A percentile compares a stretch with the other conserved stretches of the same genome.
Evolutionary conservation across 805 yeast genomes (phyloP).

Genomic region (Metschnikowia arizonensis): DNA sequence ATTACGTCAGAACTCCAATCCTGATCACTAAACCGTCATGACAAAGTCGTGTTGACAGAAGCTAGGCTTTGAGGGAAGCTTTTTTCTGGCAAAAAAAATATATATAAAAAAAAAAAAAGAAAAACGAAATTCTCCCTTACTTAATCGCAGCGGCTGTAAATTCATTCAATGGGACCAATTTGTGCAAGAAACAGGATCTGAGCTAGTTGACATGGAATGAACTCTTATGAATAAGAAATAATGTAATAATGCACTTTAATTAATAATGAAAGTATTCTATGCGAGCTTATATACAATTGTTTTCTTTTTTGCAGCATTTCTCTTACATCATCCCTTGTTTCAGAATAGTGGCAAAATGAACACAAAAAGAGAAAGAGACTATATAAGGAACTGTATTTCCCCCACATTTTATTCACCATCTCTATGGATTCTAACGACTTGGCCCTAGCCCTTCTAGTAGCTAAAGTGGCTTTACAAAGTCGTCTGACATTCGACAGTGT

Average conservation of each 20-base stretch:
- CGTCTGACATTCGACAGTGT: constrained; percentile 11
- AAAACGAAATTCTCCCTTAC: too few relatives aligned
- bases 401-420: neutral
- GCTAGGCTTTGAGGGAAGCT: too few relatives aligned
- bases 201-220: too few relatives aligned
- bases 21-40: neutral
- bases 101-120: too few relatives aligned
- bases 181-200: too few relatives aligned
- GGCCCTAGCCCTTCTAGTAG: constrained; percentile 15
- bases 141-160: too few relatives aligned
- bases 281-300: neutral
- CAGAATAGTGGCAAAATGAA: constrained; percentile 1
- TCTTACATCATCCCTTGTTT: constrained; percentile 4
- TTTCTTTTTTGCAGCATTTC: constrained; percentile 3
- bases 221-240: neutral
- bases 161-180: too few relatives aligned
- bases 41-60: too few relatives aligned
- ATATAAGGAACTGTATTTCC: neutral
- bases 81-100: too few relatives aligned
- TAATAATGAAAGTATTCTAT: neutral
- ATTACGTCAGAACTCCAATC: constrained; percentile 22
- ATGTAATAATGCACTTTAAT: neutral
- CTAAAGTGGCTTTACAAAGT: constrained; percentile 8
- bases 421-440: constrained; percentile 13
- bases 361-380: neutral